A percentile compares a stretch with the other conserved stretches of the same genome.
Conservation (phyloP, 352 stramenopile genomes). For the Thraustochytrium striatum region DNA sequence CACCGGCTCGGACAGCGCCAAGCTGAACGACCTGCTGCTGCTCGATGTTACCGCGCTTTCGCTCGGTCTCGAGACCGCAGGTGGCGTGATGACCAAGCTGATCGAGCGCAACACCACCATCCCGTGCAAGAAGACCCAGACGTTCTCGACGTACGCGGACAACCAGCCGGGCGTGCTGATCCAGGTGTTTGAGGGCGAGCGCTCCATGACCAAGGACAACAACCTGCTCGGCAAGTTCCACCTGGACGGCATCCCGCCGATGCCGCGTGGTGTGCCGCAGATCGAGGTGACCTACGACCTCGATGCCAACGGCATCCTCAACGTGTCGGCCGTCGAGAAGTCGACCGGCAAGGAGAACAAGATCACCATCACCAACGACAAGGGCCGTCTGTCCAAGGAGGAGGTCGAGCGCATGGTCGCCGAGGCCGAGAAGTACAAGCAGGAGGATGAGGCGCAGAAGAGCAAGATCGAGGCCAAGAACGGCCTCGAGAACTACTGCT, state of each 20-base stretch:
- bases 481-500: slow-evolving; percentile 79
- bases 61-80: slow-evolving; percentile 78
- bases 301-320: slow-evolving; percentile 65
- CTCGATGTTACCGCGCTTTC: slow-evolving; percentile 86
- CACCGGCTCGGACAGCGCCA: slow-evolving; percentile 63
- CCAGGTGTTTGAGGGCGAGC: slow-evolving; percentile 88
- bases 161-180: slow-evolving; percentile 83
- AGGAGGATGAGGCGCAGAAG: slow-evolving; percentile 72
- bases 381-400: slow-evolving; percentile 78
- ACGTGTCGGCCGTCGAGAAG: slow-evolving; percentile 69
- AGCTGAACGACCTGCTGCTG: slow-evolving; percentile 68
- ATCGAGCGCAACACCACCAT: too few relatives aligned
- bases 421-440: slow-evolving; percentile 83
- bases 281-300: slow-evolving; percentile 87
- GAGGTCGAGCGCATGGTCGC: slow-evolving; percentile 87
- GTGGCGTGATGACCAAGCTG: slow-evolving; percentile 83
- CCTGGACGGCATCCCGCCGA: slow-evolving; percentile 75
- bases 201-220: too few relatives aligned
- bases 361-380: slow-evolving; percentile 91
- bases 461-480: slow-evolving; percentile 72
- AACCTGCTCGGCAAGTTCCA: slow-evolving; percentile 83
- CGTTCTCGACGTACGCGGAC: slow-evolving; percentile 81
- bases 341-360: slow-evolving; percentile 84
- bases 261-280: slow-evolving; percentile 80
- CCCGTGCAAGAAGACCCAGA: slow-evolving; percentile 77